Conservation (phyloP, 139 green algal genomes). For the Mesotaenium endlicherianum region DNA sequence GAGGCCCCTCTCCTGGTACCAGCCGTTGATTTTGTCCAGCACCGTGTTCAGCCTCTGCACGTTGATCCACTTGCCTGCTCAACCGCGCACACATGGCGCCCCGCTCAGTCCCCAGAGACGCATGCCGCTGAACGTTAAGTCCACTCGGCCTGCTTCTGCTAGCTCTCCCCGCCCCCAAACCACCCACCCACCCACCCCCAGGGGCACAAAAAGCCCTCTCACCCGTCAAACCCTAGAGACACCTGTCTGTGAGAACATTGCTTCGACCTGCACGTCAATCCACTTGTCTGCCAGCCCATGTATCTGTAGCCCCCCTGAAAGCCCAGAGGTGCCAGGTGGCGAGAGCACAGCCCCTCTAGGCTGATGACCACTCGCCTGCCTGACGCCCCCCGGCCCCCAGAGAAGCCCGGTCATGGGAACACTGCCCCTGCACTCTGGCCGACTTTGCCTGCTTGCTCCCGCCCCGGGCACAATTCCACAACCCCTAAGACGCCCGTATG, state of each 20-base stretch:
- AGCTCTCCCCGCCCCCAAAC: background rate
- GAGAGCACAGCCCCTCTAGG: too few species aligned
- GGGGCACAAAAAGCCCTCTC: background rate
- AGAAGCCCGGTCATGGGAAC: too few species aligned
- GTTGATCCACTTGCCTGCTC: slow-evolving; percentile 52
- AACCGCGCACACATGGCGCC: too few species aligned
- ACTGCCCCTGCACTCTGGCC: too few species aligned
- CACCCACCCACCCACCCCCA: background rate
- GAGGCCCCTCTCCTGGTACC: slow-evolving; percentile 84
- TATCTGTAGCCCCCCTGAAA: background rate
- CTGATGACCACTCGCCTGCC: too few species aligned
- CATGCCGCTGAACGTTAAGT: background rate
- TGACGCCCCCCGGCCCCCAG: too few species aligned
- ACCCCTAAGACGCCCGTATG: too few species aligned
- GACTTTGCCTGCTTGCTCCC: too few species aligned
- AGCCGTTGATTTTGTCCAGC: slow-evolving; percentile 74
- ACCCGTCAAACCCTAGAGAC: background rate
- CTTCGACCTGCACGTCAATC: too few species aligned
- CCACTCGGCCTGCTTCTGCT: background rate
- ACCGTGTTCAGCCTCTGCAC: slow-evolving; percentile 58
- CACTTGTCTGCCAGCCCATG: background rate
- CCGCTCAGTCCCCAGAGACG: too few species aligned
- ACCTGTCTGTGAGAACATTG: background rate
- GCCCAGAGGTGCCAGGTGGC: too few species aligned
- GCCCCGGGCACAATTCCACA: too few species aligned